Evolutionary conservation across 352 stramenopile genomes (phyloP), one percentile per base, ranked within the genome.

Genomic region (Pythium rhizo-oryzae): DNA sequence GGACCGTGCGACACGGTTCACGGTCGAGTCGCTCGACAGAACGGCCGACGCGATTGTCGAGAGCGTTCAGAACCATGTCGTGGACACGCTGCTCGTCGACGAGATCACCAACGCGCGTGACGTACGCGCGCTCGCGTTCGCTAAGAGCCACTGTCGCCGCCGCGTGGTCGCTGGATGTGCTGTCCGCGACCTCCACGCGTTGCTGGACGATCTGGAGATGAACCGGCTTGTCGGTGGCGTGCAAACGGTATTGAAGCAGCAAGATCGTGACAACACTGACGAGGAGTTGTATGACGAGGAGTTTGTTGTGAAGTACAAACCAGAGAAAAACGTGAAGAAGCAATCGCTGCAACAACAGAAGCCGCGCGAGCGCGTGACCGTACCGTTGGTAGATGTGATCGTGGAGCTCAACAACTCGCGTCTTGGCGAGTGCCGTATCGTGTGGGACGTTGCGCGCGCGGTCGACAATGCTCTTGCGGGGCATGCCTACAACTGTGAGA

Each of bases 141-240:
- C 83, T 12, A 74, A 76, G 65, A 82, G 82, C 16, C 74, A 95
- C 67, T 80, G 90, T n/a, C 85, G 89, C 19, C 89, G 91, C 15
- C 39, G 39, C 24, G 75, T 89, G 18, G 62, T 97, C 37, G 87
- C 96, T 24, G 89, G 88, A 6, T 93, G 79, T 59, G 84, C 88
- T 4, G 85, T 95, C 53, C 88, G 87, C 35, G 78, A 94, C 61
- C 77, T 97, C 23, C 70, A 78, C 11, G 75, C 76, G 55, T 56
- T 98, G 16, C 68, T 98, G 8, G 86, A 92, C 59, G 96, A 98
- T 70, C 65, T 67, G 18, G 76, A 91, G 2, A 70, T 97, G 21
- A 80, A 78, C 21, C 84, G 79, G 0, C 65, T 96, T 0, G 60
- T 98, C 0, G 88, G 88, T 11, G 89, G 88, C 3, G 72, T 87